These are phyloP conservation scores for Solanum boliviense DNA, from an alignment of 257 asterid species.

Conservation along the genomic window DNA sequence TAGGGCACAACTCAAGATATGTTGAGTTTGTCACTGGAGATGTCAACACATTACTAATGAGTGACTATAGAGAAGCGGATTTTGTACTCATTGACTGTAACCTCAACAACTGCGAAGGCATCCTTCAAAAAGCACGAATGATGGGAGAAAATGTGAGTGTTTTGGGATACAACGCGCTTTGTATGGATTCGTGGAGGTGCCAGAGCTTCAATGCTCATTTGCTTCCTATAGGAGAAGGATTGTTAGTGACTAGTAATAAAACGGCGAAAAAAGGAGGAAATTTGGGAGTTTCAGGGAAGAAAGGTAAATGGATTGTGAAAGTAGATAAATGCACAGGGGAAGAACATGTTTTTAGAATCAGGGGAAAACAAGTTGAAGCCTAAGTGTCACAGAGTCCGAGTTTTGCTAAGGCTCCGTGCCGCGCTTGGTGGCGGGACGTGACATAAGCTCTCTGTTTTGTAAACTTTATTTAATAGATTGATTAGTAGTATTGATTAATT, in stretches of 20 bases:
- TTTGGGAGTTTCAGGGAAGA: constrained; percentile 9
- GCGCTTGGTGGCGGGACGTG: no score
- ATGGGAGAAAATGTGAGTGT: constrained; percentile 10
- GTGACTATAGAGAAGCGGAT: constrained; percentile 31
- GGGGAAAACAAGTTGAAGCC: constrained; percentile 1
- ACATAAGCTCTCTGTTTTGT: background rate
- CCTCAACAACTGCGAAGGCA: constrained; percentile 31
- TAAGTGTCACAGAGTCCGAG: background rate
- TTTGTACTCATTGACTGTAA: constrained; percentile 53
- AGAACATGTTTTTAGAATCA: background rate
- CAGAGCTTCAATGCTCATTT: constrained; percentile 29
- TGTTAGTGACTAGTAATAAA: constrained; percentile 30
- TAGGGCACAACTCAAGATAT: constrained; percentile 5
- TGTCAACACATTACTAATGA: constrained; percentile 19
- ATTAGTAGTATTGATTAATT: background rate
- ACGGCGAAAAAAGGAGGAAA: background rate
- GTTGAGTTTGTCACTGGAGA: constrained; percentile 44
- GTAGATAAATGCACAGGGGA: constrained; percentile 10
- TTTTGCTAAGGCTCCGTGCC: no score
- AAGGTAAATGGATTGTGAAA: constrained; percentile 45
- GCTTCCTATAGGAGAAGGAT: constrained; percentile 61
- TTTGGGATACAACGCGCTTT: constrained; percentile 57
- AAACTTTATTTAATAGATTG: background rate
- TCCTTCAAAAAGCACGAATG: constrained; percentile 7
- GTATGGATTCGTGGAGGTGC: constrained; percentile 24